phyloP scores from a whole-genome alignment of 2,329 filamentous ascomycete species.

The Penicillium frequentans region DNA sequence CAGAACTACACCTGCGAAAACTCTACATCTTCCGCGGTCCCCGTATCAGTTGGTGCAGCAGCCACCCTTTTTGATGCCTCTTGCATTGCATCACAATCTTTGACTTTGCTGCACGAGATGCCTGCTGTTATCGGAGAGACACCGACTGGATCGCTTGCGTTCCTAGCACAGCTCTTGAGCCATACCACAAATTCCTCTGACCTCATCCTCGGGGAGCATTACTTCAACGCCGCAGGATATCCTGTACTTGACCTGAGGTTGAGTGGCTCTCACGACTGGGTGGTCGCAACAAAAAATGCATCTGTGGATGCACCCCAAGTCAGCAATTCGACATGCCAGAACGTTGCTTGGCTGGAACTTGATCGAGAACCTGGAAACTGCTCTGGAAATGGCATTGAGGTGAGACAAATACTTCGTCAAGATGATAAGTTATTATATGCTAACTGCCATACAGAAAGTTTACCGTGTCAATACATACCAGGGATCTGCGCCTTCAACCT shows the following conservation, averaged over 20 bases:
- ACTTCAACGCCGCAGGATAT: conserved; percentile 27
- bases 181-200: conserved; percentile 14
- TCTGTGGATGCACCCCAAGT: conserved; percentile 27
- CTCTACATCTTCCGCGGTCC: conserved; percentile 16
- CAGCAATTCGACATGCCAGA: background rate
- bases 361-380: conserved; percentile 25
- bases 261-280: conserved; percentile 25
- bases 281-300: conserved; percentile 26
- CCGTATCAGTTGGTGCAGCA: conserved; percentile 45
- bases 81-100: conserved; percentile 33
- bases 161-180: conserved; percentile 20
- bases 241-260: conserved; percentile 36
- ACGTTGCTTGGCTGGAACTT: conserved; percentile 39
- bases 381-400: conserved; percentile 30
- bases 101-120: conserved; percentile 30
- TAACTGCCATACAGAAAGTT: conserved; percentile 34
- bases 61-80: conserved; percentile 48
- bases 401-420: conserved; percentile 16
- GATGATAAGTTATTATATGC: background rate
- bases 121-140: conserved; percentile 20
- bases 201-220: conserved; percentile 39
- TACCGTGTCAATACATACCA: conserved; percentile 43
- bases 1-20: conserved; percentile 46
- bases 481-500: conserved; percentile 36
- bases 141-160: conserved; percentile 29